Percentiles rank a stretch among this genome's conserved stretches.
These are phyloP conservation scores for Oropetium thomaeum DNA, from an alignment of 176 grass and related monocot species.

Conservation along the genomic window DNA sequence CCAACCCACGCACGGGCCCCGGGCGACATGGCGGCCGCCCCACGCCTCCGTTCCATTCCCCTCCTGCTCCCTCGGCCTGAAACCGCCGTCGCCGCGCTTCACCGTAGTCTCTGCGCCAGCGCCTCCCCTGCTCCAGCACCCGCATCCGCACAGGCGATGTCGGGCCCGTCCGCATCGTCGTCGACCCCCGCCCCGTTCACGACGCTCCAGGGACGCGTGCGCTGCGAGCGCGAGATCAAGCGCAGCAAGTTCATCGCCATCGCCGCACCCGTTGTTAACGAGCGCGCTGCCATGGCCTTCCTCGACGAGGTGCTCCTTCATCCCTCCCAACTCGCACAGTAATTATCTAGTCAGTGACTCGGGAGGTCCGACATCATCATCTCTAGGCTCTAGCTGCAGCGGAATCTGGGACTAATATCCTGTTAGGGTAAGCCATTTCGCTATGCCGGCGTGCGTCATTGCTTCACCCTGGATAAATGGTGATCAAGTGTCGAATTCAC, in stretches of 20 bases:
- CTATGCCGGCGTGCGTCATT: neutral
- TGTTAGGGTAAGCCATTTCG: neutral
- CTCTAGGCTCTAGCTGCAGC: neutral
- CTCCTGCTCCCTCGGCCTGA: conserved; percentile 26
- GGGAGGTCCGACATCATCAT: neutral
- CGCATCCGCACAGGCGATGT: conserved; percentile 34
- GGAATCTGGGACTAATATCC: neutral
- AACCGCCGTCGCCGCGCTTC: neutral
- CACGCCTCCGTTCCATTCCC: conserved; percentile 33
- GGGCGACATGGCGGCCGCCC: conserved; percentile 33
- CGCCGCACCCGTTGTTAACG: conserved; percentile 58
- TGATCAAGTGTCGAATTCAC: neutral
- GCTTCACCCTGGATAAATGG: neutral
- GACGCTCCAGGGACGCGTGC: conserved; percentile 46
- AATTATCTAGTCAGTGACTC: neutral
- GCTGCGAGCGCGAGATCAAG: conserved; percentile 66
- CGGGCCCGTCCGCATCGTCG: conserved; percentile 30
- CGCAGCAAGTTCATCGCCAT: conserved; percentile 68
- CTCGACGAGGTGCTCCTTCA: conserved; percentile 40
- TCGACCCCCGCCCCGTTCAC: conserved; percentile 46
- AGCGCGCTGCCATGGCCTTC: conserved; percentile 57
- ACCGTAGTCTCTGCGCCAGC: conserved; percentile 7
- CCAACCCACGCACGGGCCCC: conserved; percentile 20
- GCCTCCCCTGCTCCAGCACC: no score
- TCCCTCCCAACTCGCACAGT: neutral